Evolutionary conservation across 371 early-diverging fungal genomes (phyloP).

Genomic region (Umbelopsis sp.): DNA sequence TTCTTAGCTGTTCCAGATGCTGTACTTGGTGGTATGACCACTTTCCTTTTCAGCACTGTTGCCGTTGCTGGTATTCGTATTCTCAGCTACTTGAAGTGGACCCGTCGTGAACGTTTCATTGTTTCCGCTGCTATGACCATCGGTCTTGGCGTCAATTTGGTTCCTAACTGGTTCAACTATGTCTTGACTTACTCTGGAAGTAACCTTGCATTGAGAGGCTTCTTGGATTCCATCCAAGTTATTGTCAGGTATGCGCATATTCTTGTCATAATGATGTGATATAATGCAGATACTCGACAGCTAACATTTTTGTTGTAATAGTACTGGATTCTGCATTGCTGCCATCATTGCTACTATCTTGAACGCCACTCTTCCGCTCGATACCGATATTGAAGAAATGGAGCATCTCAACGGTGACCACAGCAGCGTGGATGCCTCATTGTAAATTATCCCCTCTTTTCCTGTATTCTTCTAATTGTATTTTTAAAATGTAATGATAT

Average conservation of each 20-base stretch:
- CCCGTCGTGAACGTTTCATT: constrained; percentile 69
- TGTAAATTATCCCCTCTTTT: neutral
- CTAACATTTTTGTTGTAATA: neutral
- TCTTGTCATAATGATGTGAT: neutral
- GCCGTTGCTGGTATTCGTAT: constrained; percentile 69
- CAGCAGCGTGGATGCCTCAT: neutral
- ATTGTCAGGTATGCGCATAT: constrained; percentile 31
- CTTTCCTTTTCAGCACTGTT: constrained; percentile 64
- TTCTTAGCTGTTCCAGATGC: constrained; percentile 60
- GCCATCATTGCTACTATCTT: neutral
- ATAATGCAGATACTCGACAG: neutral
- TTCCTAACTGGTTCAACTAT: constrained; percentile 61
- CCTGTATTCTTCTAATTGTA: neutral
- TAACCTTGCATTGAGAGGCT: constrained; percentile 49
- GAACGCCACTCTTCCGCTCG: constrained; percentile 4
- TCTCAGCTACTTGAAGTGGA: constrained; percentile 63
- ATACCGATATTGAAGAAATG: neutral
- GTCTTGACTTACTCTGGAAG: constrained; percentile 58
- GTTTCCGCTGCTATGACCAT: constrained; percentile 50
- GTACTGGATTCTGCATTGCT: constrained; percentile 14
- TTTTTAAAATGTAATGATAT: neutral
- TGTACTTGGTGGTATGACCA: constrained; percentile 66
- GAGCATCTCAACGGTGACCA: neutral
- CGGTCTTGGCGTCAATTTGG: constrained; percentile 57
- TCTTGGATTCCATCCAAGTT: constrained; percentile 60